Conservation (phyloP, 768 basidiomycete genomes). For the Suillus hirtellus region DNA sequence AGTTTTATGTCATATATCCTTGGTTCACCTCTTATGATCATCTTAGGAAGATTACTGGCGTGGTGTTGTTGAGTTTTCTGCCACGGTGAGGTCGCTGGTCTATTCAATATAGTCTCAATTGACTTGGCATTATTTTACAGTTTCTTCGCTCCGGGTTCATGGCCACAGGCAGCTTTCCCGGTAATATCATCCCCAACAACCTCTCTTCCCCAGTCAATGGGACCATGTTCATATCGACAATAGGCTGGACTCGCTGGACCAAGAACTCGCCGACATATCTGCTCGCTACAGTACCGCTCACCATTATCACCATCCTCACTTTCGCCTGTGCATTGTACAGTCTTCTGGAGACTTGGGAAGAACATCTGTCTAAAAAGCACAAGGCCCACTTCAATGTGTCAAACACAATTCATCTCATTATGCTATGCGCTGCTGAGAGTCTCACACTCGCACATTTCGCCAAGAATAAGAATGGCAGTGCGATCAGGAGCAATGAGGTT, state of each 20-base stretch:
- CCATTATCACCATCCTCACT: conserved; percentile 1
- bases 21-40: neutral
- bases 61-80: conserved; percentile 12
- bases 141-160: conserved; percentile 13
- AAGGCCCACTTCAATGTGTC: neutral
- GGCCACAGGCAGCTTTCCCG: conserved; percentile 1
- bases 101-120: neutral
- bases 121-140: neutral
- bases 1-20: neutral
- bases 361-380: neutral
- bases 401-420: neutral
- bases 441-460: neutral
- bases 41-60: conserved; percentile 14
- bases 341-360: conserved; percentile 1
- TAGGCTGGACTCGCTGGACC: conserved; percentile 13
- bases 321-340: conserved; percentile 1
- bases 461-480: neutral
- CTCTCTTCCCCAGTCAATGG: conserved; percentile 7
- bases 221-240: conserved; percentile 11
- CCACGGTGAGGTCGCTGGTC: conserved; percentile 4
- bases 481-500: neutral
- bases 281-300: conserved; percentile 7
- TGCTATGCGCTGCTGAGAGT: neutral
- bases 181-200: conserved; percentile 5
- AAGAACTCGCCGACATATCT: conserved; percentile 3